Conservation (phyloP, 805 yeast species). For the Ogataea methanolica region DNA sequence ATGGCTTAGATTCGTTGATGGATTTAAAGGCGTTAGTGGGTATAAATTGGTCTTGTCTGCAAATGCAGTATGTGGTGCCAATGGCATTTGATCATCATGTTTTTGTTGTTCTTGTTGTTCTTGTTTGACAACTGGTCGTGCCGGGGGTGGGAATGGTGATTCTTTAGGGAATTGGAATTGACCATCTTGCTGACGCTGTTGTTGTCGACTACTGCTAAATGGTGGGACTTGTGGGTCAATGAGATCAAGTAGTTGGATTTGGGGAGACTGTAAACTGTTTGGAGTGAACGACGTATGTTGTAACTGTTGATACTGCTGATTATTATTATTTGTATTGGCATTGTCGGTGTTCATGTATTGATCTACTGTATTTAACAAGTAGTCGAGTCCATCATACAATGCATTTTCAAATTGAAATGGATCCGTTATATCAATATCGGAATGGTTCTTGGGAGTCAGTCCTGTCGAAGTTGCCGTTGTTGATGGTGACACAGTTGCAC, state of each 20-base stretch:
- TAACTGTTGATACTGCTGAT: constrained; percentile 12
- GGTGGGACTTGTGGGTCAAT: background rate
- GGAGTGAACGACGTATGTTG: constrained; percentile 13
- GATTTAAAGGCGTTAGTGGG: constrained; percentile 2
- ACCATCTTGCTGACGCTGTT: too few relatives aligned
- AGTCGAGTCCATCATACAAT: constrained; percentile 28
- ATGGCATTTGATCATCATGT: background rate
- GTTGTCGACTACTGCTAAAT: too few relatives aligned
- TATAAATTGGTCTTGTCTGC: constrained; percentile 2
- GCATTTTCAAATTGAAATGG: constrained; percentile 28
- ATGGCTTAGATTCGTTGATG: constrained; percentile 19
- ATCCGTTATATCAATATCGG: constrained; percentile 17
- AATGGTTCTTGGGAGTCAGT: background rate
- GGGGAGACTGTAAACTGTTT: constrained; percentile 5
- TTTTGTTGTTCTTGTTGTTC: background rate
- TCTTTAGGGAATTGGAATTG: too few relatives aligned
- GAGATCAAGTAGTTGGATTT: constrained; percentile 5
- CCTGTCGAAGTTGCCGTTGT: too few relatives aligned
- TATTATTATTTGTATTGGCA: constrained; percentile 4
- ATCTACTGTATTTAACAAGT: constrained; percentile 22
- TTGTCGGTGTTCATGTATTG: constrained; percentile 4
- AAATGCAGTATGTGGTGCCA: background rate
- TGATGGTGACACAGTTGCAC: background rate
- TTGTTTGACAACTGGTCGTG: too few relatives aligned
- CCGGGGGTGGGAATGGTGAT: too few relatives aligned